Evolutionary conservation across 768 basidiomycete genomes (phyloP).

Genomic region (Termitomyces sp.): DNA sequence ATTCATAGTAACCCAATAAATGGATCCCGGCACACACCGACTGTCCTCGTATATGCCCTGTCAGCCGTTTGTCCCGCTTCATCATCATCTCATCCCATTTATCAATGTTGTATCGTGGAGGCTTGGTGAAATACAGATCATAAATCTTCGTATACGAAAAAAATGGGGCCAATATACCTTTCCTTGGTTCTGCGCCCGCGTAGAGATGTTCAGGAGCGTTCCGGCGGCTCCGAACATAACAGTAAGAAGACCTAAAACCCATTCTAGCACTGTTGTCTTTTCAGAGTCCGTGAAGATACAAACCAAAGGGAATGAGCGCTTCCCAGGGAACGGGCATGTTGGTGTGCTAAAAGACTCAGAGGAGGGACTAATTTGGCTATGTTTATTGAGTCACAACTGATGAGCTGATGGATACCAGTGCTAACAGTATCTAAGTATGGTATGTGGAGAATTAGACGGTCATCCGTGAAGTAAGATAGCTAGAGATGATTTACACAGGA

Average conservation of each 20-base stretch:
- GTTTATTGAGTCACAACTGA: slow-evolving; percentile 1
- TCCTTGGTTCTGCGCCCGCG: slow-evolving; percentile 80
- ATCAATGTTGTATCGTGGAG: slow-evolving; percentile 80
- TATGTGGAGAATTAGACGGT: background rate
- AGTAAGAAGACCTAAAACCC: slow-evolving; percentile 64
- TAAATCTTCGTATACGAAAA: background rate
- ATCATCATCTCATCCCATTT: slow-evolving; percentile 97
- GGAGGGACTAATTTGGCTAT: slow-evolving; percentile 8
- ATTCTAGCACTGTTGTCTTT: background rate
- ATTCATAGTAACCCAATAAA: background rate
- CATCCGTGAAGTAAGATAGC: background rate
- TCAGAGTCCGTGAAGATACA: slow-evolving; percentile 4
- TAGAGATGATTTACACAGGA: background rate
- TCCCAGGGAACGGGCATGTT: slow-evolving; percentile 97
- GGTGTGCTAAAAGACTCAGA: slow-evolving; percentile 5
- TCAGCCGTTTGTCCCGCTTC: slow-evolving; percentile 81
- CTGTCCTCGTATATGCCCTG: slow-evolving; percentile 84
- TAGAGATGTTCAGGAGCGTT: slow-evolving; percentile 75
- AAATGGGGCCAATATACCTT: slow-evolving; percentile 50
- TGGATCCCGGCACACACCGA: slow-evolving; percentile 44
- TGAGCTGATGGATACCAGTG: too few species aligned
- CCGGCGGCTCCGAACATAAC: slow-evolving; percentile 89
- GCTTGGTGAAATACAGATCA: slow-evolving; percentile 34
- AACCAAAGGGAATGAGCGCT: slow-evolving; percentile 94
- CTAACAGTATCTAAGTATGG: background rate